Percentiles rank a stretch among this genome's conserved stretches.
Evolutionary conservation across 164 flowering plant genomes (phyloP).

Genomic region (Vitis rotundifolia): DNA sequence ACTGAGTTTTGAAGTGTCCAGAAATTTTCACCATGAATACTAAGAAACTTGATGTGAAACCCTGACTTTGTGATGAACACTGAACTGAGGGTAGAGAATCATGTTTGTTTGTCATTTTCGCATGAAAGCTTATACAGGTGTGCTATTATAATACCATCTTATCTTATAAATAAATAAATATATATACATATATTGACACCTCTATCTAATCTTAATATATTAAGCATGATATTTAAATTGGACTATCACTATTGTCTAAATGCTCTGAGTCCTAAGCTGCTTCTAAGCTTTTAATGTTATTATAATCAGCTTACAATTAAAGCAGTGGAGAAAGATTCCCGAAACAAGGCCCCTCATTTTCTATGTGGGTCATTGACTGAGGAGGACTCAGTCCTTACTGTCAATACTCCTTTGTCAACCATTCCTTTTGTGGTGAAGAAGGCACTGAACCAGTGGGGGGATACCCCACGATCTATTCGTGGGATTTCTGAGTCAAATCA

Average conservation of each 20-base stretch:
- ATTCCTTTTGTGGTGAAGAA: slow-evolving; percentile 46
- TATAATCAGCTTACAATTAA: slow-evolving; percentile 63
- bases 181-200: no score
- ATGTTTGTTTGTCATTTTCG: no score
- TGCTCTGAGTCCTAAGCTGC: neutral
- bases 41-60: no score
- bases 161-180: no score
- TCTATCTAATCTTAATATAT: no score
- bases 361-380: slow-evolving; percentile 60
- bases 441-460: slow-evolving; percentile 29
- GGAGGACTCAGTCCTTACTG: slow-evolving; percentile 47
- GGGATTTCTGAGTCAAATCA: slow-evolving; percentile 32
- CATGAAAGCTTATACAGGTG: no score
- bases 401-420: slow-evolving; percentile 49
- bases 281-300: neutral
- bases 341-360: slow-evolving; percentile 69
- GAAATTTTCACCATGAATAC: no score
- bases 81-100: no score
- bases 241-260: neutral
- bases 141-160: no score
- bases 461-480: slow-evolving; percentile 36
- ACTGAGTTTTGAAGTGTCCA: no score
- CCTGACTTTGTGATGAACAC: no score
- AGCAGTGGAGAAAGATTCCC: slow-evolving; percentile 65
- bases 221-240: no score